phyloP scores from a whole-genome alignment of 2,329 filamentous ascomycete species.

The Anisogramma anomala region DNA sequence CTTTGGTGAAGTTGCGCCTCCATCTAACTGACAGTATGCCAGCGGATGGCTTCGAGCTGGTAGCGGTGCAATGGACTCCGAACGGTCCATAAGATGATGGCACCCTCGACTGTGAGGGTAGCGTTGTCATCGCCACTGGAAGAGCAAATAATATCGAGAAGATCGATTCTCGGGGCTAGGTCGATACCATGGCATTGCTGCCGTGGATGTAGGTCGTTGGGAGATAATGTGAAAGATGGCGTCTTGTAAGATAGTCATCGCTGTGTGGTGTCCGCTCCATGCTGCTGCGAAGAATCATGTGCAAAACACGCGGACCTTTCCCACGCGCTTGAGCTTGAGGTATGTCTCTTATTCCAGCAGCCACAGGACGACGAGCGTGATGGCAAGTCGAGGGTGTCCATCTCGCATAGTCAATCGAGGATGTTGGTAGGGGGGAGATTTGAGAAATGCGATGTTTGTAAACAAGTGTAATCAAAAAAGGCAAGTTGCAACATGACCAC shows the following conservation, averaged over 20 bases:
- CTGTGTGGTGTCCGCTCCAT: too few relatives aligned
- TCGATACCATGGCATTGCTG: constrained; percentile 13
- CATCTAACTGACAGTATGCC: constrained; percentile 11
- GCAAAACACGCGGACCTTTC: too few relatives aligned
- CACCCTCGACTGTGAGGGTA: constrained; percentile 16
- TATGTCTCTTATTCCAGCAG: too few relatives aligned
- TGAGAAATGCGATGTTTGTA: constrained; percentile 5
- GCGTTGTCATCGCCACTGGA: constrained; percentile 15
- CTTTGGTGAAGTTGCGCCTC: constrained; percentile 17
- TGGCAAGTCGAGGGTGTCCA: not conserved
- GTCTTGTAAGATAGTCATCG: too few relatives aligned
- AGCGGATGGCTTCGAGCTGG: constrained; percentile 10
- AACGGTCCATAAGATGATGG: constrained; percentile 17
- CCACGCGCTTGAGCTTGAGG: too few relatives aligned
- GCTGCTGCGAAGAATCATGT: too few relatives aligned
- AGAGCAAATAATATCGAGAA: constrained; percentile 15
- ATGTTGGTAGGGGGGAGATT: not conserved
- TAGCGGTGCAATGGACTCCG: constrained; percentile 5
- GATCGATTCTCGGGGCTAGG: constrained; percentile 10
- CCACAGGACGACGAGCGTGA: not conserved
- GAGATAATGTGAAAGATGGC: too few relatives aligned
- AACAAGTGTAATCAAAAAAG: too few relatives aligned
- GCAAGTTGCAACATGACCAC: too few relatives aligned
- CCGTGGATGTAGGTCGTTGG: too few relatives aligned
- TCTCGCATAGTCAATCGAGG: not conserved